These are phyloP conservation scores for Cucurbita ficifolia DNA, from an alignment of 306 rosid genomes.

Conservation along the genomic window DNA sequence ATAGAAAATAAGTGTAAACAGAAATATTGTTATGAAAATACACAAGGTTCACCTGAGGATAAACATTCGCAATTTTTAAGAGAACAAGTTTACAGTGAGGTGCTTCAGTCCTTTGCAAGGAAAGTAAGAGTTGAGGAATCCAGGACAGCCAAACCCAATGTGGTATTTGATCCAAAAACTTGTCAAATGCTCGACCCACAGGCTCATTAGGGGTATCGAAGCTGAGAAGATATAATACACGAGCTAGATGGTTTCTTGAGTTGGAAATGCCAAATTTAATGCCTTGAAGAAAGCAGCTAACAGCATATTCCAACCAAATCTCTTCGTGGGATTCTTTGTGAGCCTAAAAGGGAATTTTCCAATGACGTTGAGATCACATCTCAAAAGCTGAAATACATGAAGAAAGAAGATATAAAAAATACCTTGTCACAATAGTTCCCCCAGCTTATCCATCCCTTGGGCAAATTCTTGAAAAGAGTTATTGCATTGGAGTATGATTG, in stretches of 20 bases:
- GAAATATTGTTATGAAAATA: background rate
- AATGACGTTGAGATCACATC: slow-evolving; percentile 9
- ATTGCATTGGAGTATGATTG: slow-evolving; percentile 70
- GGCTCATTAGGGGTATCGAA: slow-evolving; percentile 82
- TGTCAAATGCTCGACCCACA: slow-evolving; percentile 90
- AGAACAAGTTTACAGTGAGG: slow-evolving; percentile 92
- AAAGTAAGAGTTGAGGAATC: slow-evolving; percentile 97
- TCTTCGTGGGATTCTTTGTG: slow-evolving; percentile 78
- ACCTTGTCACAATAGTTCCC: slow-evolving; percentile 97
- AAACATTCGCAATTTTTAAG: slow-evolving; percentile 66
- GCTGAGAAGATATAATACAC: slow-evolving; percentile 93
- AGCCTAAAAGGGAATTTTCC: slow-evolving; percentile 39
- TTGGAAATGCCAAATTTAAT: slow-evolving; percentile 82
- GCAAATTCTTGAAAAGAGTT: slow-evolving; percentile 73
- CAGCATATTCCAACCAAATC: slow-evolving; percentile 93
- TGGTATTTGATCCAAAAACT: slow-evolving; percentile 80
- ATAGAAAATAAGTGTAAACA: background rate
- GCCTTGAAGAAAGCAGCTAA: slow-evolving; percentile 94
- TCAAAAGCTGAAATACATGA: slow-evolving; percentile 9
- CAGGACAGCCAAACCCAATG: slow-evolving; percentile 99
- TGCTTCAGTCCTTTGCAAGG: slow-evolving; percentile 96
- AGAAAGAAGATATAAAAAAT: slow-evolving; percentile 11
- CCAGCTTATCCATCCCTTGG: slow-evolving; percentile 99
- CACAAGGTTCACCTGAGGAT: slow-evolving; percentile 63
- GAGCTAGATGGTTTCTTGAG: slow-evolving; percentile 97